phyloP scores from a whole-genome alignment of 2,329 filamentous ascomycete genomes.

The Aspergillus hortae region DNA sequence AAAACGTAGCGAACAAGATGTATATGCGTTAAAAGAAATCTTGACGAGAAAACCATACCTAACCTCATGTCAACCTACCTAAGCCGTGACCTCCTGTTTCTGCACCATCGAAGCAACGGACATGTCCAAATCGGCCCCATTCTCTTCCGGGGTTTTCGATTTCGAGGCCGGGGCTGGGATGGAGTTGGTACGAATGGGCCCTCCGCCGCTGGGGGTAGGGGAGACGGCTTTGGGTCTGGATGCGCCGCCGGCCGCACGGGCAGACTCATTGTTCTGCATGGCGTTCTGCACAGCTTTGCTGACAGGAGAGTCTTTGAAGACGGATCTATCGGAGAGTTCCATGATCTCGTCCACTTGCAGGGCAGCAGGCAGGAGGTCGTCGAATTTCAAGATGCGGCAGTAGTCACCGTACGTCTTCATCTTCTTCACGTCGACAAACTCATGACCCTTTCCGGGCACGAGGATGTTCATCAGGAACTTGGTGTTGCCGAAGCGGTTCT shows the following conservation, averaged over 20 bases:
- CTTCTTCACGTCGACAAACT: slow-evolving; percentile 59
- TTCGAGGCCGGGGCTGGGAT: slow-evolving; percentile 23
- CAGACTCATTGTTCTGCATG: slow-evolving; percentile 32
- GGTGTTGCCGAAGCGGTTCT: slow-evolving; percentile 88
- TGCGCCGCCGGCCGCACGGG: slow-evolving; percentile 31
- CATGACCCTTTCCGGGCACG: slow-evolving; percentile 72
- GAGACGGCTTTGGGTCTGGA: slow-evolving; percentile 22
- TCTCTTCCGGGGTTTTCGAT: slow-evolving; percentile 16
- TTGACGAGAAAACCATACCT: background rate
- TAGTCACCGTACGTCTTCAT: slow-evolving; percentile 69
- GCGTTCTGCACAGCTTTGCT: slow-evolving; percentile 31
- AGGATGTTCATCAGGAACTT: slow-evolving; percentile 86
- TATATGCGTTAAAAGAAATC: background rate
- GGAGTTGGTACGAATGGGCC: slow-evolving; percentile 33
- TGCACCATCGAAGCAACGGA: slow-evolving; percentile 20
- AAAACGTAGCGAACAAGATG: background rate
- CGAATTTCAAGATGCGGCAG: slow-evolving; percentile 63
- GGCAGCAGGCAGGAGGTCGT: slow-evolving; percentile 62
- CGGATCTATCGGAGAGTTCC: slow-evolving; percentile 7
- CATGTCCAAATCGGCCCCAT: slow-evolving; percentile 20
- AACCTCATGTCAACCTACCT: background rate
- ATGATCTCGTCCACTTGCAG: slow-evolving; percentile 32
- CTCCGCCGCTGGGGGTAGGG: slow-evolving; percentile 19
- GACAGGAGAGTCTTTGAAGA: background rate
- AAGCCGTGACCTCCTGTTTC: slow-evolving; percentile 21